Evolutionary conservation across 306 rosid species (phyloP), one percentile per base, ranked within the genome.

Genomic region (Cicer yamashitae): DNA sequence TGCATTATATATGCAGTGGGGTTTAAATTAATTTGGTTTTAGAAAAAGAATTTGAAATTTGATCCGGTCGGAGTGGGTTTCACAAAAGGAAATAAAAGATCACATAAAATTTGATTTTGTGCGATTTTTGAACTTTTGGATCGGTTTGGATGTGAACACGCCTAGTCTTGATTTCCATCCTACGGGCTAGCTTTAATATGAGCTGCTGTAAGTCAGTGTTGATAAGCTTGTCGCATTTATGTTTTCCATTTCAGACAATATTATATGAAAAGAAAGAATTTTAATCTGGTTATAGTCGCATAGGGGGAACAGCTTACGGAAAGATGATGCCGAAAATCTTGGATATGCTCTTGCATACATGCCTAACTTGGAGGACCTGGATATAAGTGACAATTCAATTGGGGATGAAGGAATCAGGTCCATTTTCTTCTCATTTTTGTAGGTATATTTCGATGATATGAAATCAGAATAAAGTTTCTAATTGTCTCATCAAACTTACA

Each of bases 291-390:
- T 82, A 46, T 81, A 14, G 70, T 30, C 56, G 64, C 75, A 12
- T 70, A 94, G 96, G 91, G 97, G 85, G 45, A 90, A 85, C 81
- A 82, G 80, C 87, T 87, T 91, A 65, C 59, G 39, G 71, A 83
- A 85, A 86, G 88, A 84, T 30, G 97, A 94, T 70, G 85, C 39
- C 4, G 82, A 84, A 78, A 82, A 71, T 77, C 96, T 88, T 77
- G 82, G 87, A 77, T 83, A 82, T 87, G 93, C 93, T 77, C 79
- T 94, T 25, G 73, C 79, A 62, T 80, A 76, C 77, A 74, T 84
- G 83, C 96, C 97, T 53, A 85, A 83, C 76, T 84, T 94, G 96
- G 96, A 89, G 91, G 86, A 81, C 76, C 90, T 94, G 86, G 99
- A 94, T 85, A 73, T 92, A 81, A 85, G 99, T 78, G 99, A 90